phyloP scores from a whole-genome alignment of 2,329 filamentous ascomycete species.

The Simplicillium sp. region DNA sequence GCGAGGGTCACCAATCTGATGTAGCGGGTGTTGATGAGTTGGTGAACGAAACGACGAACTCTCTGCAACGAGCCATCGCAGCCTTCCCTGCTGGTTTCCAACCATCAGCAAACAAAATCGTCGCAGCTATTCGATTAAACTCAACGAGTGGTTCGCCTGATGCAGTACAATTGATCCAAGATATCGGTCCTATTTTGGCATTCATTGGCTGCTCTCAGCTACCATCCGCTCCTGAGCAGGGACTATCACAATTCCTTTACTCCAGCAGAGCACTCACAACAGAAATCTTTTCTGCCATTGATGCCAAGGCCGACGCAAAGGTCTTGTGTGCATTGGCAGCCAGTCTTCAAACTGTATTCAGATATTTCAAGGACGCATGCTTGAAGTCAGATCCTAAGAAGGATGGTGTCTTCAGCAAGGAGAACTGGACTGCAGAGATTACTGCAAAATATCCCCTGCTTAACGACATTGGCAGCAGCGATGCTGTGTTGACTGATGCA shows the following conservation, averaged over 20 bases:
- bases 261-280: constrained; percentile 23
- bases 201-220: constrained; percentile 39
- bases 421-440: constrained; percentile 15
- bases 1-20: constrained; percentile 9
- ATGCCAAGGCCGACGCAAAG: constrained; percentile 18
- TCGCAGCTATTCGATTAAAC: constrained; percentile 15
- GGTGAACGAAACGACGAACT: constrained; percentile 29
- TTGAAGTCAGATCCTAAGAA: constrained; percentile 13
- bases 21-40: constrained; percentile 21
- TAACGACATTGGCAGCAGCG: constrained; percentile 9
- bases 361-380: constrained; percentile 33
- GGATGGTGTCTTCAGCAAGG: constrained; percentile 5
- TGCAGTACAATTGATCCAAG: constrained; percentile 18
- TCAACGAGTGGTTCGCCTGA: constrained; percentile 11
- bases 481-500: neutral
- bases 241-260: constrained; percentile 30
- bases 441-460: constrained; percentile 19
- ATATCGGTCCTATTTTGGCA: constrained; percentile 33
- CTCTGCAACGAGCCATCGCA: constrained; percentile 27
- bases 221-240: constrained; percentile 14
- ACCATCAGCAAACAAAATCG: constrained; percentile 19
- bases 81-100: constrained; percentile 25
- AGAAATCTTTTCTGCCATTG: constrained; percentile 26
- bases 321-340: constrained; percentile 28
- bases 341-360: constrained; percentile 22